Percentiles rank a stretch among this genome's conserved stretches.
Conservation (phyloP, 2,329 filamentous ascomycete genomes). For the Phaeosphaeriaceae sp. region DNA sequence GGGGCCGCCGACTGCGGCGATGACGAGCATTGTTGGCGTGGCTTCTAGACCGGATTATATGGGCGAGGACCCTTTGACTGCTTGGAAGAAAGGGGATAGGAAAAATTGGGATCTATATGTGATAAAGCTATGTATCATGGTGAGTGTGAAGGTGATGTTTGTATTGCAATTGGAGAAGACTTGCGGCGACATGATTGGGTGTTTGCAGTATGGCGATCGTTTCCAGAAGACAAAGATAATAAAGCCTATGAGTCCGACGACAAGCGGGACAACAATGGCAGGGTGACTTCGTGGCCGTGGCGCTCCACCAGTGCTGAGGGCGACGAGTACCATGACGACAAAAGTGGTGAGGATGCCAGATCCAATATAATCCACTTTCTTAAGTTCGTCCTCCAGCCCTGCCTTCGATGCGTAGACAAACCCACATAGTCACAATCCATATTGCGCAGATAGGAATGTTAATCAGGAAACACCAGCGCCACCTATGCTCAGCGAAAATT, state of each 20-base stretch:
- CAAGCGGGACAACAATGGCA: constrained; percentile 51
- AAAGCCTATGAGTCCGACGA: constrained; percentile 53
- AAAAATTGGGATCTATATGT: constrained; percentile 37
- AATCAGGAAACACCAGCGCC: constrained; percentile 57
- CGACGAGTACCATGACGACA: constrained; percentile 51
- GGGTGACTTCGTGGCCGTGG: constrained; percentile 51
- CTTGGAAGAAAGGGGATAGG: constrained; percentile 39
- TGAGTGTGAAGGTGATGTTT: constrained; percentile 42
- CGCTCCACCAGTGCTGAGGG: constrained; percentile 55
- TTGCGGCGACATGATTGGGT: constrained; percentile 50
- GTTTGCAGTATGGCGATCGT: constrained; percentile 31
- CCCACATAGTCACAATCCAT: constrained; percentile 33
- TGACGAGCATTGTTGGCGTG: constrained; percentile 34
- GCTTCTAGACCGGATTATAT: constrained; percentile 34
- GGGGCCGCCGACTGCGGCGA: constrained; percentile 24
- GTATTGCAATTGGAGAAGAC: constrained; percentile 56
- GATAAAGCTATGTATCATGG: constrained; percentile 39
- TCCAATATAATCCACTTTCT: constrained; percentile 53
- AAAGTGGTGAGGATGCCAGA: constrained; percentile 51
- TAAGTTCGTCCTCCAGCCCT: constrained; percentile 24
- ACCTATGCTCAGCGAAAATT: constrained; percentile 43
- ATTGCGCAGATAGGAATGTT: constrained; percentile 43
- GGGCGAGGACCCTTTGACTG: constrained; percentile 28
- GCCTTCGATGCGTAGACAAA: constrained; percentile 38
- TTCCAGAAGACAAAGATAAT: constrained; percentile 50